Percentiles rank a stretch among this genome's conserved stretches.
phyloP scores from a whole-genome alignment of 306 rosid genomes.

The Vigna hirtella region DNA sequence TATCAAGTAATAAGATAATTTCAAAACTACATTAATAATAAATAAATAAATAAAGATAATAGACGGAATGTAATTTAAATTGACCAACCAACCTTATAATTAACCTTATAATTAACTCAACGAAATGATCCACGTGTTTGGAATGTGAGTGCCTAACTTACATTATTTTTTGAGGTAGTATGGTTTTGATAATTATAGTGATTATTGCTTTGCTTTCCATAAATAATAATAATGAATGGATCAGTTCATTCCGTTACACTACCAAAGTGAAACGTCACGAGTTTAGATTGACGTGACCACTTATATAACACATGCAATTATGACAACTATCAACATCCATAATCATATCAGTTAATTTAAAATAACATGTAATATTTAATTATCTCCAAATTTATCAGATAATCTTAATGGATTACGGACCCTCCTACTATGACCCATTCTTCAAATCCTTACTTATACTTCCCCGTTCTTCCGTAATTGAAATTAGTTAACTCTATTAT shows the following conservation, averaged over 20 bases:
- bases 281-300: not conserved
- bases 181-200: not conserved
- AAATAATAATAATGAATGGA: not conserved
- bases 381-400: too few species aligned
- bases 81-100: not conserved
- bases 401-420: too few species aligned
- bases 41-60: not conserved
- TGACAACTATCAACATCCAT: not conserved
- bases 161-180: not conserved
- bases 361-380: not conserved
- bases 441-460: too few species aligned
- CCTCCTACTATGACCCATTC: too few species aligned
- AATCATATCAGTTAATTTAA: not conserved
- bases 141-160: not conserved
- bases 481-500: not conserved
- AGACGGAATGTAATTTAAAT: not conserved
- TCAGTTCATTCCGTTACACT: constrained; percentile 2
- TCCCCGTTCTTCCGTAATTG: too few species aligned
- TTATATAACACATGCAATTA: not conserved
- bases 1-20: not conserved
- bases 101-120: not conserved
- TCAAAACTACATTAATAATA: not conserved
- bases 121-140: not conserved
- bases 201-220: not conserved
- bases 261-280: not conserved